These are phyloP conservation scores for Cladorrhinum samala DNA, from an alignment of 495 filamentous ascomycete species.

Conservation along the genomic window DNA sequence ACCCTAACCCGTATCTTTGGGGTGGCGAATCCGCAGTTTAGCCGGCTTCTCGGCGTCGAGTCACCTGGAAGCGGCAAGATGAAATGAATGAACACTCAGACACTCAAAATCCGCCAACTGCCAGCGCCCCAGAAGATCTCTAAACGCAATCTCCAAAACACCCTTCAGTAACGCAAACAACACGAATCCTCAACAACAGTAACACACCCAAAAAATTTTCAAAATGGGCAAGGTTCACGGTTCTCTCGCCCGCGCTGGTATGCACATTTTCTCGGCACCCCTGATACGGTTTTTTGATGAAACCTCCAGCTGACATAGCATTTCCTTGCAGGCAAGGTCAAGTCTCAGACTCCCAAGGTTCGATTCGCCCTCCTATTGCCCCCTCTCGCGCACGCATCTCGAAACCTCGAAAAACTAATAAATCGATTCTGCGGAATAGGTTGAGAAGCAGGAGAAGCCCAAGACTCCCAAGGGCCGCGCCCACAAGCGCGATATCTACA, in stretches of 20 bases:
- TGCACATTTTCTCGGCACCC: not conserved
- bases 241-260: conserved; percentile 90
- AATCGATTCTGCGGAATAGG: conserved; percentile 36
- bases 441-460: conserved; percentile 82
- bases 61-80: not conserved
- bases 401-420: not conserved
- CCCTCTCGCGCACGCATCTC: not conserved
- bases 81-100: too few species aligned
- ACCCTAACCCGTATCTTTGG: too few species aligned
- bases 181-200: not conserved
- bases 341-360: conserved; percentile 49
- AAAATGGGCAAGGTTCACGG: conserved; percentile 90
- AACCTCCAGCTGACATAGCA: conserved; percentile 2
- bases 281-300: not conserved
- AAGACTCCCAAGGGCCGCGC: conserved; percentile 95
- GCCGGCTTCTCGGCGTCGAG: conserved; percentile 8
- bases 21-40: too few species aligned
- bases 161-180: not conserved
- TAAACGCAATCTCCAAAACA: not conserved
- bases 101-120: not conserved
- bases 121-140: not conserved
- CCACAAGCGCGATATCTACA: conserved; percentile 95
- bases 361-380: not conserved
- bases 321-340: conserved; percentile 36
- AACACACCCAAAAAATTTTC: conserved; percentile 34